Evolutionary conservation across 495 filamentous ascomycete genomes (phyloP).

Genomic region (Talaromyces proteolyticus): DNA sequence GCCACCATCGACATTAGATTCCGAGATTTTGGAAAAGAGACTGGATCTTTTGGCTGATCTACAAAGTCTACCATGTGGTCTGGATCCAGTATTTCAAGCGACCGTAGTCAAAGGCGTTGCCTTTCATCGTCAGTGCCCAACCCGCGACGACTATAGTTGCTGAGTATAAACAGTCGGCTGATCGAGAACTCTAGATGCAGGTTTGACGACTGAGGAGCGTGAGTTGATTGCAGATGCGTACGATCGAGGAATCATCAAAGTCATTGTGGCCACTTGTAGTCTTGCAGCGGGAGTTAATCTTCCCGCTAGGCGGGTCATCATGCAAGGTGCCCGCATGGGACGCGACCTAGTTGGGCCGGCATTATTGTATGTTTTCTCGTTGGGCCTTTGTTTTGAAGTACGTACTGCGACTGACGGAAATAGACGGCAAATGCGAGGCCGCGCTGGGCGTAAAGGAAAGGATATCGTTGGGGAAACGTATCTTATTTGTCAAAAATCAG

Average conservation of each 20-base stretch:
- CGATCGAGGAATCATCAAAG: slow-evolving; percentile 61
- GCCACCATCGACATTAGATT: slow-evolving; percentile 28
- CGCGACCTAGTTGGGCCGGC: slow-evolving; percentile 70
- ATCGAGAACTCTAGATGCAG: slow-evolving; percentile 45
- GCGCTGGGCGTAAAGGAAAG: slow-evolving; percentile 78
- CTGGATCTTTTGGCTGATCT: slow-evolving; percentile 64
- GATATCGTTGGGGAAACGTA: slow-evolving; percentile 78
- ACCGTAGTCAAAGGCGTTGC: slow-evolving; percentile 63
- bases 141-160: neutral
- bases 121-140: slow-evolving; percentile 58
- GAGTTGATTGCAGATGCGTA: slow-evolving; percentile 71
- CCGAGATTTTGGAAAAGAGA: slow-evolving; percentile 48
- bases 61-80: slow-evolving; percentile 57
- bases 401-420: slow-evolving; percentile 3
- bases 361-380: slow-evolving; percentile 53
- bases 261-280: slow-evolving; percentile 76
- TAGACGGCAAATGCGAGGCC: slow-evolving; percentile 78
- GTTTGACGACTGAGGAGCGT: slow-evolving; percentile 74
- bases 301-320: slow-evolving; percentile 69
- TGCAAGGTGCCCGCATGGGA: slow-evolving; percentile 74
- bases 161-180: slow-evolving; percentile 1
- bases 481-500: slow-evolving; percentile 65
- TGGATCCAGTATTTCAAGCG: slow-evolving; percentile 61
- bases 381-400: neutral
- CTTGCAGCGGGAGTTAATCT: slow-evolving; percentile 84